Evolutionary conservation across 305 asterid genomes (phyloP).

Genomic region (Solanum aculeatissimum): DNA sequence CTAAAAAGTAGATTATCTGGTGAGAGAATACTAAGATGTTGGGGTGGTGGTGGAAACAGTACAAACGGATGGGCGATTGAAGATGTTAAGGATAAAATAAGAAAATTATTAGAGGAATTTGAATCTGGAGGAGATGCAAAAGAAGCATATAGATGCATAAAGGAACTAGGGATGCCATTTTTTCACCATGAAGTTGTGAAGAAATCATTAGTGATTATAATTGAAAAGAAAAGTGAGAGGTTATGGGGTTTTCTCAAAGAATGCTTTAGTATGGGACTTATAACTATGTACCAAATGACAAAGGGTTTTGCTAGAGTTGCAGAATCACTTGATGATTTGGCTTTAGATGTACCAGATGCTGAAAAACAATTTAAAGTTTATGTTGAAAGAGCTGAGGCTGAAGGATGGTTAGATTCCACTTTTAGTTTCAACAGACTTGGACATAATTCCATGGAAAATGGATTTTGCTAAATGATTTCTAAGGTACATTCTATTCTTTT

Average conservation of each 20-base stretch:
- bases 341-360: conserved; percentile 87
- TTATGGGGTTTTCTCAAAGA: conserved; percentile 50
- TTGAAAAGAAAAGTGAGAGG: conserved; percentile 67
- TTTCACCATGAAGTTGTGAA: conserved; percentile 92
- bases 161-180: conserved; percentile 88
- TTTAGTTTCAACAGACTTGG: conserved; percentile 13
- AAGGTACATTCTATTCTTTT: background rate
- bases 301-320: conserved; percentile 62
- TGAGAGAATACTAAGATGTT: conserved; percentile 79
- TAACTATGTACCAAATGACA: conserved; percentile 70
- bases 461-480: conserved; percentile 10
- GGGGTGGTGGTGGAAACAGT: conserved; percentile 84
- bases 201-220: conserved; percentile 47
- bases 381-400: conserved; percentile 38
- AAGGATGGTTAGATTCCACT: conserved; percentile 74
- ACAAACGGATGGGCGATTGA: conserved; percentile 64
- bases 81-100: conserved; percentile 78
- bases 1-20: conserved; percentile 74
- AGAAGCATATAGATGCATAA: conserved; percentile 84
- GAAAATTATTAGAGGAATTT: conserved; percentile 57
- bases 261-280: conserved; percentile 66
- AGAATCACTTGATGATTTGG: conserved; percentile 75
- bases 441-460: conserved; percentile 16
- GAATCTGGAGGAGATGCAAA: conserved; percentile 73
- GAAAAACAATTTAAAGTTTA: conserved; percentile 40